Percentiles rank a stretch among this genome's conserved stretches.
phyloP scores from a whole-genome alignment of 2,329 filamentous ascomycete species.

The Phialocephala sp. region DNA sequence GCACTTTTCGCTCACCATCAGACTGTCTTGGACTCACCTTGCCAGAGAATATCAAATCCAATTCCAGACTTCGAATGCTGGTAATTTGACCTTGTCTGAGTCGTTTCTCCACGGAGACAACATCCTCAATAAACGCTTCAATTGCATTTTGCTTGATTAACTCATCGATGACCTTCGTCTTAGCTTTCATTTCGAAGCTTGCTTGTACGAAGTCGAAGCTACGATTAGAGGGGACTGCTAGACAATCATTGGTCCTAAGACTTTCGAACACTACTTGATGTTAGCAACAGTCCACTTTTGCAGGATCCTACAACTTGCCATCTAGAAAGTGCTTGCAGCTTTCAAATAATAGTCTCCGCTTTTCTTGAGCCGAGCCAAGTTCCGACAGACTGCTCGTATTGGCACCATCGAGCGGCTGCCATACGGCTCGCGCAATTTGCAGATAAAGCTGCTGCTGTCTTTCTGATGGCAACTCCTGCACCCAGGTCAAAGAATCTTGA shows the following conservation, averaged over 20 bases:
- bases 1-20: not conserved
- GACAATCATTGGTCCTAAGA: conserved; percentile 14
- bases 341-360: conserved; percentile 23
- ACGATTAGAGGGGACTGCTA: not conserved
- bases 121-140: conserved; percentile 34
- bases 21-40: conserved; percentile 28
- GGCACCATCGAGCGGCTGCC: conserved; percentile 31
- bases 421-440: conserved; percentile 34
- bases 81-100: conserved; percentile 29
- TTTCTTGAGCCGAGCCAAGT: not conserved
- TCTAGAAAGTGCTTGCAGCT: conserved; percentile 35
- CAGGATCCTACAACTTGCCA: conserved; percentile 25
- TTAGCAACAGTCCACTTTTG: conserved; percentile 13
- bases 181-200: conserved; percentile 28
- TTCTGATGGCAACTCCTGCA: conserved; percentile 27
- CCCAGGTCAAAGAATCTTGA: conserved; percentile 33
- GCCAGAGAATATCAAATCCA: conserved; percentile 36
- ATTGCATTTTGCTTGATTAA: conserved; percentile 30
- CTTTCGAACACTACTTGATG: conserved; percentile 29
- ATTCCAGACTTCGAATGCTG: conserved; percentile 31
- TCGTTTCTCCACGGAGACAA: conserved; percentile 30
- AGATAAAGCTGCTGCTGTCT: conserved; percentile 30
- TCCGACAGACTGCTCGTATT: not conserved
- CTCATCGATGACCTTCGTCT: conserved; percentile 33
- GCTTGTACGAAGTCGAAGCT: conserved; percentile 24